These are phyloP conservation scores for Stylonectria norvegica DNA, from an alignment of 2,329 filamentous ascomycete genomes.

Conservation along the genomic window DNA sequence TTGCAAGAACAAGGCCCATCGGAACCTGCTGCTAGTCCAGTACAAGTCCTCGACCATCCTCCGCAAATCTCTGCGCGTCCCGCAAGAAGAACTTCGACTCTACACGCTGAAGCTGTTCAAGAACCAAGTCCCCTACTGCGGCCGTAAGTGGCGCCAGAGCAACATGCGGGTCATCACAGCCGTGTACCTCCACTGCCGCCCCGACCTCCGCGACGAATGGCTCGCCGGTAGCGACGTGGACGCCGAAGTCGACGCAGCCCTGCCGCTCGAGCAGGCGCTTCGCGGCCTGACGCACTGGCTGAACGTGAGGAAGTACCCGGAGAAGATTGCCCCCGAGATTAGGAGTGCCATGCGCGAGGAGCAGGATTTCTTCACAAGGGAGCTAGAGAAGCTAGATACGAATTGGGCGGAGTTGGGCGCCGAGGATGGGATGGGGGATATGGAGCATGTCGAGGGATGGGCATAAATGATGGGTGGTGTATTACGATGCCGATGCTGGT, in stretches of 20 bases:
- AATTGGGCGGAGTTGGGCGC: slow-evolving; percentile 43
- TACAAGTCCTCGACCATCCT: slow-evolving; percentile 94
- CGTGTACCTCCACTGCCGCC: slow-evolving; percentile 89
- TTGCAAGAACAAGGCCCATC: slow-evolving; percentile 91
- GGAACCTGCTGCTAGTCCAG: slow-evolving; percentile 87
- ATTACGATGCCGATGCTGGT: neutral
- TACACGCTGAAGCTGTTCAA: slow-evolving; percentile 99
- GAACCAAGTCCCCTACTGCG: slow-evolving; percentile 96
- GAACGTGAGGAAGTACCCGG: slow-evolving; percentile 79
- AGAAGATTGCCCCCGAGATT: slow-evolving; percentile 64
- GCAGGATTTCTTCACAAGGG: slow-evolving; percentile 74
- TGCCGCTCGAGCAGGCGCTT: slow-evolving; percentile 88
- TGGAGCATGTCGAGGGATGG: slow-evolving; percentile 33
- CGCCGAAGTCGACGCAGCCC: slow-evolving; percentile 85
- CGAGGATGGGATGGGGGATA: slow-evolving; percentile 33
- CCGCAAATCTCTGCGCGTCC: slow-evolving; percentile 85
- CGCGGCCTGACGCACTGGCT: slow-evolving; percentile 91
- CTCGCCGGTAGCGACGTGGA: slow-evolving; percentile 87
- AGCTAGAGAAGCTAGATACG: slow-evolving; percentile 69
- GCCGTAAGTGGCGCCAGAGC: slow-evolving; percentile 93
- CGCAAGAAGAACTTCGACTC: slow-evolving; percentile 79
- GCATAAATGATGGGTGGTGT: slow-evolving; percentile 10
- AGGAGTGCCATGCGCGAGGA: slow-evolving; percentile 64
- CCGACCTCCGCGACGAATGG: slow-evolving; percentile 94
- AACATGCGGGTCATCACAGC: slow-evolving; percentile 99